phyloP scores from a whole-genome alignment of 768 basidiomycete genomes.

The Tylopilus balloui region DNA sequence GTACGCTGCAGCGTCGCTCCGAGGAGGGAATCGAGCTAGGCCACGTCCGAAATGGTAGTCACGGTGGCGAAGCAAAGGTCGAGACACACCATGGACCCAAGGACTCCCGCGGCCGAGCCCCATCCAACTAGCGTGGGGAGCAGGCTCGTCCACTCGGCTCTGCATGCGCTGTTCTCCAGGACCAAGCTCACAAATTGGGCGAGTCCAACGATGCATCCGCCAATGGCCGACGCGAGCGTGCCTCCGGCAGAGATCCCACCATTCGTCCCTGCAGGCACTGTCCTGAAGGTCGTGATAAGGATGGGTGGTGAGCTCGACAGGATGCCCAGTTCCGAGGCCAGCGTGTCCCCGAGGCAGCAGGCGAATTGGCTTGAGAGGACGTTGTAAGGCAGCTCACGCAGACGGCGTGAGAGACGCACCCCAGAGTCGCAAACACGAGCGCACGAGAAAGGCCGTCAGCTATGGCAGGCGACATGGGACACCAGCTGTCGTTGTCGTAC shows the following conservation, averaged over 20 bases:
- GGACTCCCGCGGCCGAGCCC: constrained; percentile 62
- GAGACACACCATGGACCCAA: constrained; percentile 71
- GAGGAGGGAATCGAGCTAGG: constrained; percentile 76
- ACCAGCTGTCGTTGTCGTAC: constrained; percentile 52
- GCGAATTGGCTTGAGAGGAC: constrained; percentile 63
- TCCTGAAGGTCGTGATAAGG: constrained; percentile 71
- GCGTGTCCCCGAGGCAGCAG: constrained; percentile 86
- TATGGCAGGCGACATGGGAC: constrained; percentile 47
- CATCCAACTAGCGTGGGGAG: constrained; percentile 46
- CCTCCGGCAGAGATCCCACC: constrained; percentile 79
- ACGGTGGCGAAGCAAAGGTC: not conserved
- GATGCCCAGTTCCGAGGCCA: constrained; percentile 92
- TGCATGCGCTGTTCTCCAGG: constrained; percentile 58
- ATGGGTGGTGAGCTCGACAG: constrained; percentile 63
- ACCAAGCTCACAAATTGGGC: constrained; percentile 53
- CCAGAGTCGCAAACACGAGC: constrained; percentile 60
- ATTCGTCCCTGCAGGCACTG: constrained; percentile 87
- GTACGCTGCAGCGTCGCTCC: constrained; percentile 86
- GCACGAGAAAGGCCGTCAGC: constrained; percentile 53
- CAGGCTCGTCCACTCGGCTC: constrained; percentile 35
- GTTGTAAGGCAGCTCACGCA: not conserved
- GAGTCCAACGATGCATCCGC: constrained; percentile 69
- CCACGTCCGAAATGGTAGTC: not conserved
- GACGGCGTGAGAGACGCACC: constrained; percentile 40
- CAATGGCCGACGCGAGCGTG: constrained; percentile 64